Percentiles rank a stretch among this genome's conserved stretches.
phyloP scores from a whole-genome alignment of 441 rosid genomes.

The Pelargonium citronellum region DNA sequence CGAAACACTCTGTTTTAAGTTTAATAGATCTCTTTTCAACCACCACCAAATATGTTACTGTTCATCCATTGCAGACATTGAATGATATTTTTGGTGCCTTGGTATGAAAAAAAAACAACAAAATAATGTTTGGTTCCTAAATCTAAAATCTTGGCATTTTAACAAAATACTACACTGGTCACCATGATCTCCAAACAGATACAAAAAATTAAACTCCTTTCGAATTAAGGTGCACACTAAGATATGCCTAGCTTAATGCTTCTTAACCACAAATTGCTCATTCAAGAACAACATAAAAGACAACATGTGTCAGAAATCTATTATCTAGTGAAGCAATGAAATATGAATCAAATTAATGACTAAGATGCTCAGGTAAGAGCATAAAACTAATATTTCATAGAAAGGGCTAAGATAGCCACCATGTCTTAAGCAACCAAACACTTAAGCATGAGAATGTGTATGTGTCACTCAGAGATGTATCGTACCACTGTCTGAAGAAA shows the following conservation, averaged over 20 bases:
- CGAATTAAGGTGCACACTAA: neutral
- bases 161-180: neutral
- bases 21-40: neutral
- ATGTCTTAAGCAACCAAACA: neutral
- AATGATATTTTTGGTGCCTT: neutral
- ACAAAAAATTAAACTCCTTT: neutral
- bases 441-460: neutral
- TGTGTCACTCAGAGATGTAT: conserved; percentile 4
- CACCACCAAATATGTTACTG: neutral
- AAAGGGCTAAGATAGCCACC: neutral
- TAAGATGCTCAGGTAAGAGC: neutral
- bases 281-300: neutral
- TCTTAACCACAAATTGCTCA: neutral
- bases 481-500: conserved; percentile 72
- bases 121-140: neutral
- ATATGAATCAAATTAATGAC: conserved; percentile 11
- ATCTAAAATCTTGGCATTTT: neutral
- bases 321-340: neutral
- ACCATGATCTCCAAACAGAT: neutral
- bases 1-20: neutral
- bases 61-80: neutral
- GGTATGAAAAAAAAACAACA: neutral
- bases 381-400: neutral
- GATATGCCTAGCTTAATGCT: neutral
- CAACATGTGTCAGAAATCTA: neutral